Evolutionary conservation across 2,329 filamentous ascomycete genomes (phyloP).

Genomic region (Fusarium sp.): DNA sequence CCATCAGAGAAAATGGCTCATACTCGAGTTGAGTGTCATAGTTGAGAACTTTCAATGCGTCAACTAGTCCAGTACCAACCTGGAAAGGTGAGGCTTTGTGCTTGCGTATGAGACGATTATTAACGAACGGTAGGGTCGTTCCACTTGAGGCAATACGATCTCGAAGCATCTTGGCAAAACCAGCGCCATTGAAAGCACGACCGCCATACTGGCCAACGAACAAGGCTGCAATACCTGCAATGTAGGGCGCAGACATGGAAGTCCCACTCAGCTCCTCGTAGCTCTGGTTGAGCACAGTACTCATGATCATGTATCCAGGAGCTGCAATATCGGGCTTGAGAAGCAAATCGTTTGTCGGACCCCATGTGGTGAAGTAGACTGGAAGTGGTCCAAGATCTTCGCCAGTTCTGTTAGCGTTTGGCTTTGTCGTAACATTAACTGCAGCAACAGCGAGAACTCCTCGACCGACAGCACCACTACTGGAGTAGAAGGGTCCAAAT

Average conservation of each 20-base stretch:
- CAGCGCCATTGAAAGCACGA: conserved; percentile 53
- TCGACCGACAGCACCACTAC: conserved; percentile 50
- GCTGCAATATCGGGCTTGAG: conserved; percentile 65
- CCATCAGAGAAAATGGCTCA: conserved; percentile 62
- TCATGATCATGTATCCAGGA: conserved; percentile 63
- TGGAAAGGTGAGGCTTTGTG: conserved; percentile 53
- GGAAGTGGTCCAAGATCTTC: conserved; percentile 51
- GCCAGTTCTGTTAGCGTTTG: conserved; percentile 50
- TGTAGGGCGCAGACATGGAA: conserved; percentile 68
- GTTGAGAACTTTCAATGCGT: conserved; percentile 60
- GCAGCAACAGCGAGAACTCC: conserved; percentile 54
- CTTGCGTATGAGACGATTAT: conserved; percentile 36
- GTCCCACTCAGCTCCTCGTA: conserved; percentile 65
- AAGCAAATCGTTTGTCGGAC: conserved; percentile 63
- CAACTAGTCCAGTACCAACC: conserved; percentile 61
- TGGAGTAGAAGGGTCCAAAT: conserved; percentile 61
- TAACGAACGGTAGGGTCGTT: conserved; percentile 49
- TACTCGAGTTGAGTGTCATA: conserved; percentile 55
- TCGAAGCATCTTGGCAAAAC: conserved; percentile 50
- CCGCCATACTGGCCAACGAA: conserved; percentile 59
- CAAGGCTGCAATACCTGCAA: conserved; percentile 64
- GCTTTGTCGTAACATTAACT: conserved; percentile 58
- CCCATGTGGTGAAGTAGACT: conserved; percentile 64
- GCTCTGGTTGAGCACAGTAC: conserved; percentile 58
- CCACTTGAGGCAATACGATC: conserved; percentile 54